Base-by-base conservation (phyloP, 768 basidiomycete genomes). In the Roridomyces roridus region DNA sequence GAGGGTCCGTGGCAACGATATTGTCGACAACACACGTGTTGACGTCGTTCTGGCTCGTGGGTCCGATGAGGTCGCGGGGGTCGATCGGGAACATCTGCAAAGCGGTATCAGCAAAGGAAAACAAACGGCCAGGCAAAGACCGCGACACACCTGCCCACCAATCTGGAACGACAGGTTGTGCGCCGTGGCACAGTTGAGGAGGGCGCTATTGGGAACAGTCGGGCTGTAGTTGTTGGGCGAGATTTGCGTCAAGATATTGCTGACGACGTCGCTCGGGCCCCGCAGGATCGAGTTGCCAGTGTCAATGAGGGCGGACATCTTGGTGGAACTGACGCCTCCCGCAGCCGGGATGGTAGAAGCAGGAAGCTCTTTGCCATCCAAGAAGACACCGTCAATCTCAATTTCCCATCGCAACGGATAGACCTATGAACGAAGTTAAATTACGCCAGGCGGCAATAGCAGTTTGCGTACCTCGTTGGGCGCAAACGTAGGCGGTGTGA, bases 271-370 rank as follows among this genome's bases (percentile, higher is more conserved):
- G 34, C 77, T 69, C 1, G 88, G 89, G 11, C 88, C 89, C 21
- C 88, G 85, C 37, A 91, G 75, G 41, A 89, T 75, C 9, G 89
- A 89, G 68, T 87, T 89, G 1, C 89, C 88, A 14, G 88, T 88
- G 63, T 90, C 88, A 28, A 90, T 76, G 42, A 90, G 72, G 0
- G 85, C 87, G 0, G 87, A 85, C 18, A 85, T 73, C 14, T 70
- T 62, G 4, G 57, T 63, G 1, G 73, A 64, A 46, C 71, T 64
- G 10, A 77, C 73, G 44, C 68, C 74, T 14, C 63, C 64, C 5
- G 42, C 59, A 0, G 75, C 65, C 11, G 82, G 74, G 45, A 88
- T 77, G 1, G 74, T 74, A 6, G 87, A 88, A 15, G 79, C 78
- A 0, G 80, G 66, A 9, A 90, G 68, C 63, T 75, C 76, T 54